These are phyloP conservation scores for Staphylotrichum longicolle DNA, from an alignment of 495 filamentous ascomycete genomes.

Conservation along the genomic window DNA sequence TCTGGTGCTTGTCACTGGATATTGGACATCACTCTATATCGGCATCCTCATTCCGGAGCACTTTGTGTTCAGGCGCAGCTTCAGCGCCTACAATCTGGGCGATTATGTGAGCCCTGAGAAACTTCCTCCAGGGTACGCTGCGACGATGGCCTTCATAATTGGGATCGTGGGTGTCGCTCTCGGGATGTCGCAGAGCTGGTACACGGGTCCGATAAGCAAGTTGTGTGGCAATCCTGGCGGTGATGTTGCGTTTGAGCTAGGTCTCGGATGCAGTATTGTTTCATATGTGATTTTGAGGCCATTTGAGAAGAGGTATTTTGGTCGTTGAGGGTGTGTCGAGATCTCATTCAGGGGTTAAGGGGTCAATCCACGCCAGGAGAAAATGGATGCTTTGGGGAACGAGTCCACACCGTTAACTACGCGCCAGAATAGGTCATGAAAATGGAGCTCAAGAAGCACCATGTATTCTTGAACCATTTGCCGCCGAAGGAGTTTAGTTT, in stretches of 20 bases:
- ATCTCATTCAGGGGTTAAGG: no score
- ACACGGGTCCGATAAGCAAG: constrained; percentile 65
- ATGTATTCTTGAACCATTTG: no score
- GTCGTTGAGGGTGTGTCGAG: constrained; percentile 30
- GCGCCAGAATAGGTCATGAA: no score
- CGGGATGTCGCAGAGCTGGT: constrained; percentile 79
- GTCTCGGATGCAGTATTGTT: constrained; percentile 52
- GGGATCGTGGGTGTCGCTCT: constrained; percentile 71
- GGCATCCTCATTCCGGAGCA: constrained; percentile 71
- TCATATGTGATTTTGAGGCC: constrained; percentile 49
- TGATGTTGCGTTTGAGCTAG: constrained; percentile 76
- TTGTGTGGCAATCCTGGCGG: constrained; percentile 63
- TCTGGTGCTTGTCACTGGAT: constrained; percentile 77
- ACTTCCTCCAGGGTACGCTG: constrained; percentile 71
- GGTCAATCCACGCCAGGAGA: not conserved
- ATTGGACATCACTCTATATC: constrained; percentile 84
- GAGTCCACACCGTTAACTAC: no score
- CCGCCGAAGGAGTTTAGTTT: no score
- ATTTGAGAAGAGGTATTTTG: constrained; percentile 56
- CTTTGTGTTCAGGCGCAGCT: constrained; percentile 69
- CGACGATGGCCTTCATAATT: constrained; percentile 62
- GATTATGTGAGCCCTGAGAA: constrained; percentile 57
- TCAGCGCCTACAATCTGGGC: constrained; percentile 59
- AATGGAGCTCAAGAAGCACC: no score
- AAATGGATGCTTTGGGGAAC: no score